Percentiles rank a stretch among this genome's conserved stretches.
Evolutionary conservation across 768 basidiomycete species (phyloP).

Genomic region (Mycena capillaripes): DNA sequence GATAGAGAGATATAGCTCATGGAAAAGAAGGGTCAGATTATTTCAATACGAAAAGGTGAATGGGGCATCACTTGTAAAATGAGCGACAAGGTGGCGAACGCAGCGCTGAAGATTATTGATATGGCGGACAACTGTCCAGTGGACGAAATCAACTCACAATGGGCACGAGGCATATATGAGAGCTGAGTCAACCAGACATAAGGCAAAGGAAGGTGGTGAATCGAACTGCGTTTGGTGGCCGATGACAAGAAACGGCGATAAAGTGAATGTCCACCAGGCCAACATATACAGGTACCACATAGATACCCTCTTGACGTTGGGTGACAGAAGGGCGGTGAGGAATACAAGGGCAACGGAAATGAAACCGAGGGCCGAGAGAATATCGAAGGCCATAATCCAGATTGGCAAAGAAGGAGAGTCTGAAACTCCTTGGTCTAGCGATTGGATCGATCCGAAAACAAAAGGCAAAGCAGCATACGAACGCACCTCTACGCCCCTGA

Average conservation of each 20-base stretch:
- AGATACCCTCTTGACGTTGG: conserved; percentile 22
- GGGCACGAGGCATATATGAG: conserved; percentile 31
- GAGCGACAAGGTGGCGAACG: conserved; percentile 23
- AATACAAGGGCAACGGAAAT: conserved; percentile 13
- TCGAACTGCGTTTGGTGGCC: conserved; percentile 22
- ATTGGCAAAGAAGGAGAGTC: neutral
- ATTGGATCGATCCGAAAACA: too few relatives aligned
- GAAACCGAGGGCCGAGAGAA: conserved; percentile 20
- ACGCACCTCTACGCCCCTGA: neutral
- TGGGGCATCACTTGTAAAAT: conserved; percentile 8
- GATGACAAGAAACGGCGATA: conserved; percentile 24
- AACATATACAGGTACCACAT: conserved; percentile 22
- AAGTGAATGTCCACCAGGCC: conserved; percentile 17
- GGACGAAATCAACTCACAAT: neutral
- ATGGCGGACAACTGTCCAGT: too few relatives aligned
- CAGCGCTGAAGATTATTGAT: neutral
- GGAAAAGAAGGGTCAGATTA: too few relatives aligned
- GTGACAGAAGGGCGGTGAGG: conserved; percentile 14
- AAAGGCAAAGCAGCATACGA: too few relatives aligned
- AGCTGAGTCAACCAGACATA: conserved; percentile 21
- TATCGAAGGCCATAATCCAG: conserved; percentile 13
- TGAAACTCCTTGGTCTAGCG: neutral
- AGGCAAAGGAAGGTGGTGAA: conserved; percentile 16
- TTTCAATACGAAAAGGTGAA: too few relatives aligned
- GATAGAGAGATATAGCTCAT: conserved; percentile 25